Evolutionary conservation across 495 filamentous ascomycete genomes (phyloP).

Genomic region (Penicillium cataractarum): DNA sequence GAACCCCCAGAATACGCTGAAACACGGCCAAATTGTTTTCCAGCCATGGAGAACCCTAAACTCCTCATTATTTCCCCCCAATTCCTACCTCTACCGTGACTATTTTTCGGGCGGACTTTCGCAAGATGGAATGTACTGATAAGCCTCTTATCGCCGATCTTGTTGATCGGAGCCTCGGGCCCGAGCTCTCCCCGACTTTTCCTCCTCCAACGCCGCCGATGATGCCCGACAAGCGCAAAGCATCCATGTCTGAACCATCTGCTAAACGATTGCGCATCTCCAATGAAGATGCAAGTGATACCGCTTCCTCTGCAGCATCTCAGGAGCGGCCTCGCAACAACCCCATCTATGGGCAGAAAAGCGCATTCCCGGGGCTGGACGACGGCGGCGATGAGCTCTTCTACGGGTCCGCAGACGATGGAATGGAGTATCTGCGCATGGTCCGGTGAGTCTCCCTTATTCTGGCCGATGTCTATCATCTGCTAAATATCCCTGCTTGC

Average conservation of each 20-base stretch:
- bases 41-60: not conserved
- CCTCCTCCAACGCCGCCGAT: constrained; percentile 11
- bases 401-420: constrained; percentile 60
- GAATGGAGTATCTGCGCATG: constrained; percentile 74
- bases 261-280: constrained; percentile 38
- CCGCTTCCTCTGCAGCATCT: constrained; percentile 16
- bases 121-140: not conserved
- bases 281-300: constrained; percentile 30
- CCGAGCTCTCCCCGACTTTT: constrained; percentile 20
- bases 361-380: constrained; percentile 77
- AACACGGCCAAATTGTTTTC: not conserved
- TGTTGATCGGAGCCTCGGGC: constrained; percentile 1
- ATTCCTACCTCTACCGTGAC: not conserved
- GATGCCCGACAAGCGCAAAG: constrained; percentile 45
- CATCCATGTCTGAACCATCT: constrained; percentile 23
- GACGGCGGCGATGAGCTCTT: constrained; percentile 53
- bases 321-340: constrained; percentile 57
- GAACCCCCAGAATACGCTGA: not conserved
- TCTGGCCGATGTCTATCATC: constrained; percentile 12
- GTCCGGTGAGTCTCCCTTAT: constrained; percentile 68
- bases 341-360: constrained; percentile 72
- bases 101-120: not conserved
- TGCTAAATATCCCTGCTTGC: constrained; percentile 28
- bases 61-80: not conserved
- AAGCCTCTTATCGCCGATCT: constrained; percentile 6